Evolutionary conservation across 108 stramenopile genomes (phyloP).

Genomic region (Phaeodactylum tricornutum): DNA sequence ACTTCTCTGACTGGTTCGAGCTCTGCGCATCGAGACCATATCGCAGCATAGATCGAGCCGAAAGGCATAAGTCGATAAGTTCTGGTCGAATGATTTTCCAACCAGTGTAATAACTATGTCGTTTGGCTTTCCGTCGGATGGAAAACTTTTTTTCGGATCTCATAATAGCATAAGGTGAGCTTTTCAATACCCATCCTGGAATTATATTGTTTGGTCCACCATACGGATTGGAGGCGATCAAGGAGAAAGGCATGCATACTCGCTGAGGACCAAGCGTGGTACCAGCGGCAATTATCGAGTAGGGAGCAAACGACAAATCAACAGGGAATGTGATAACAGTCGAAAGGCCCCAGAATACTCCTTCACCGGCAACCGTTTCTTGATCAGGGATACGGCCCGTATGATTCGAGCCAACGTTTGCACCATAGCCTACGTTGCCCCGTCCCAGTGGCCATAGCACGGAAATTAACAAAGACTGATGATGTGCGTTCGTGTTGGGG

Average conservation of each 20-base stretch:
- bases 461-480: conserved; percentile 83
- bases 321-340: conserved; percentile 83
- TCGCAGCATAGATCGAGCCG: conserved; percentile 30
- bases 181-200: conserved; percentile 84
- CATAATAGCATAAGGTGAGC: conserved; percentile 77
- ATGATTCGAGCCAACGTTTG: conserved; percentile 93
- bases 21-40: neutral
- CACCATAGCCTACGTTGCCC: conserved; percentile 94
- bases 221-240: conserved; percentile 36
- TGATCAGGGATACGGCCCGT: conserved; percentile 92
- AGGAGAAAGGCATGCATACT: conserved; percentile 79
- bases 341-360: conserved; percentile 87
- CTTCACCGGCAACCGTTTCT: conserved; percentile 84
- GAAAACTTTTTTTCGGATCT: conserved; percentile 79
- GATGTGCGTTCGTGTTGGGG: conserved; percentile 85
- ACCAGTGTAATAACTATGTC: conserved; percentile 64
- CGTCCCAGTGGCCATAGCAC: conserved; percentile 87
- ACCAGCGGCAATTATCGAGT: conserved; percentile 88
- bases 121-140: conserved; percentile 54
- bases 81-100: conserved; percentile 64
- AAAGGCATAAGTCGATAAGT: conserved; percentile 44
- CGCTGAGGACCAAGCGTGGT: conserved; percentile 72
- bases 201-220: conserved; percentile 59
- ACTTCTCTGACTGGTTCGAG: conserved; percentile 25
- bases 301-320: conserved; percentile 76